phyloP scores from a whole-genome alignment of 768 basidiomycete species.

The Auriscalpium microsporum region DNA sequence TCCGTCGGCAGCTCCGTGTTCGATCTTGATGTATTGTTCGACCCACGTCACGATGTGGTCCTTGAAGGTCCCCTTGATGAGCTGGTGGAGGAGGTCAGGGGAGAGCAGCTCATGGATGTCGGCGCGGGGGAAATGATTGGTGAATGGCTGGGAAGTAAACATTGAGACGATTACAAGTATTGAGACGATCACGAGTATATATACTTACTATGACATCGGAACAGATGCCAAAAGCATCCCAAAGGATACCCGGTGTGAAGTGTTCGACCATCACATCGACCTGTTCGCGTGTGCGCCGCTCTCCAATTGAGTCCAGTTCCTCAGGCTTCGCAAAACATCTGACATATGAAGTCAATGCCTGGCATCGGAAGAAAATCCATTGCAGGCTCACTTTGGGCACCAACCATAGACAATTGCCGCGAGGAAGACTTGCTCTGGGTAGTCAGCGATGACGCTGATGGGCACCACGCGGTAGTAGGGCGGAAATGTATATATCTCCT shows the following conservation, averaged over 20 bases:
- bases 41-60: constrained; percentile 29
- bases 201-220: constrained; percentile 17
- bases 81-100: constrained; percentile 24
- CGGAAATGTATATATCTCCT: no score
- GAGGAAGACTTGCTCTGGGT: constrained; percentile 29
- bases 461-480: no score
- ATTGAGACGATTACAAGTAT: background rate
- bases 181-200: background rate
- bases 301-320: background rate
- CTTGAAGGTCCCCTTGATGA: constrained; percentile 27
- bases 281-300: background rate
- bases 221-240: constrained; percentile 22
- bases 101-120: constrained; percentile 25
- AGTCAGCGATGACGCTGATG: constrained; percentile 32
- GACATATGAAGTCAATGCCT: background rate
- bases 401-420: constrained; percentile 20
- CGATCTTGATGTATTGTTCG: constrained; percentile 12
- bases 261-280: constrained; percentile 13
- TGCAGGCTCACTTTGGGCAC: constrained; percentile 20
- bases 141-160: constrained; percentile 23
- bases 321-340: constrained; percentile 3
- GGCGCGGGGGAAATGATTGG: constrained; percentile 23
- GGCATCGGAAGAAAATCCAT: background rate
- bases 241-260: constrained; percentile 16
- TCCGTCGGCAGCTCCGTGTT: constrained; percentile 13